Evolutionary conservation across 768 basidiomycete species (phyloP).

Genomic region (Trametes punicea): DNA sequence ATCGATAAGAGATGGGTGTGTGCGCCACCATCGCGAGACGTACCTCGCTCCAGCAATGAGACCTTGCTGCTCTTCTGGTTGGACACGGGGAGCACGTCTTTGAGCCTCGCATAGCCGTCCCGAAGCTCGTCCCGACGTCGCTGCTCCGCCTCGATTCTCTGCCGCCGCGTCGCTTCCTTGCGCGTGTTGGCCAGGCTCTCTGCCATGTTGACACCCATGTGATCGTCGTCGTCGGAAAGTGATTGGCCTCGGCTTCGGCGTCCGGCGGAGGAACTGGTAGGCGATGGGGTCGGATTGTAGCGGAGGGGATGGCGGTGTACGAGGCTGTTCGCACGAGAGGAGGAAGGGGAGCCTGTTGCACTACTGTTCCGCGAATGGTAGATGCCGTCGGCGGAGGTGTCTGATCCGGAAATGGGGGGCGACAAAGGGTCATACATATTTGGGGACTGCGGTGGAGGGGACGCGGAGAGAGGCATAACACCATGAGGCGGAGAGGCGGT

Average conservation of each 20-base stretch:
- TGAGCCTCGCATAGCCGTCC: slow-evolving; percentile 85
- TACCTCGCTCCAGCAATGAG: slow-evolving; percentile 83
- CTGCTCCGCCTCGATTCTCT: slow-evolving; percentile 89
- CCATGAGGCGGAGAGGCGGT: slow-evolving; percentile 57
- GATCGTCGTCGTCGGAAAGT: slow-evolving; percentile 63
- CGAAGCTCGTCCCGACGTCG: slow-evolving; percentile 83
- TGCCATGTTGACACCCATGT: slow-evolving; percentile 62
- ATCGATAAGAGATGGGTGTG: slow-evolving; percentile 1
- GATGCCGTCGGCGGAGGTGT: slow-evolving; percentile 80
- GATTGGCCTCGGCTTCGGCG: slow-evolving; percentile 66
- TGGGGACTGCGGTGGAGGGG: slow-evolving; percentile 71
- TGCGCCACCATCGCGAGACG: slow-evolving; percentile 23
- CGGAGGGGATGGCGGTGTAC: slow-evolving; percentile 68
- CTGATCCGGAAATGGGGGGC: slow-evolving; percentile 85
- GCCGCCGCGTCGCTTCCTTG: slow-evolving; percentile 81
- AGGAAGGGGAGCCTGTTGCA: slow-evolving; percentile 72
- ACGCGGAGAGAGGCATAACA: slow-evolving; percentile 51
- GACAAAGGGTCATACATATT: slow-evolving; percentile 83
- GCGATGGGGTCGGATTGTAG: slow-evolving; percentile 82
- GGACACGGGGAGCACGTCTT: slow-evolving; percentile 80
- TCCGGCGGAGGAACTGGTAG: slow-evolving; percentile 65
- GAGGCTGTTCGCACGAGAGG: slow-evolving; percentile 71
- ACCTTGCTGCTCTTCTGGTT: slow-evolving; percentile 93
- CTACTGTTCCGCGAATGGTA: slow-evolving; percentile 78
- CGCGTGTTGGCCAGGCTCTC: slow-evolving; percentile 74